Evolutionary conservation across 2,329 filamentous ascomycete species (phyloP), one percentile per base, ranked within the genome.

Genomic region (Penicillium oxalicum): DNA sequence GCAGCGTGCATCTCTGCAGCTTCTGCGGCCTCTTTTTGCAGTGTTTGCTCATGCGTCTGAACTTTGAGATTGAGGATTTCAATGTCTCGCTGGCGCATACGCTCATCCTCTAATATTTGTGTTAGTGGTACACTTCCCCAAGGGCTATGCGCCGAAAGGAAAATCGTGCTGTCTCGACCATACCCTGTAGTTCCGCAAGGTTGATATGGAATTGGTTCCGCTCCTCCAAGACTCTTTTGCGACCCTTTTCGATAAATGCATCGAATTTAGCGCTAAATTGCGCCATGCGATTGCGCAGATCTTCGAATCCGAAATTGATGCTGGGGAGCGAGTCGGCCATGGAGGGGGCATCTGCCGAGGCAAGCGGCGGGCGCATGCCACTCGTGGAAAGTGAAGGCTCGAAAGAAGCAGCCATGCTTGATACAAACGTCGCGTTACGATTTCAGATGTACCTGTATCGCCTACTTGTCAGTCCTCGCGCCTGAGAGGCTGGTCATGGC

Each of bases 291-390:
- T 91, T 89, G 71, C 91, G 91, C 65, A 98, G 73, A 59, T 96
- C 89, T 61, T 97, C 91, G 69, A 97, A 97, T 50, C 90, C 90
- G 69, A 98, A 97, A 70, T 95, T 90, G 69, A 95, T 87, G 66
- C 80, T 88, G 33, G 93, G 93, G 7, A 98, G 81, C 40, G 77
- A 77, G 64, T 83, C 80, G 29, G 79, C 80, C 78, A 83, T 81
- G 36, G 78, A 81, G 9, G 77, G 76, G 45, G 73, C 77, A 58
- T 77, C 75, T 42, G 77, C 74, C 11, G 68, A 68, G 40, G 75
- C 70, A 35, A 77, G 68, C 6, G 76, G 76, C 41, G 75, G 75
- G 59, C 77, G 71, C 68, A 77, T 72, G 44, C 70, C 73, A 56
- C 74, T 77, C 40, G 74, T 74, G 27, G 77, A 80, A 49, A 81